Evolutionary conservation across 768 basidiomycete genomes (phyloP), one percentile per base, ranked within the genome.

Genomic region (Mycena polygramma): DNA sequence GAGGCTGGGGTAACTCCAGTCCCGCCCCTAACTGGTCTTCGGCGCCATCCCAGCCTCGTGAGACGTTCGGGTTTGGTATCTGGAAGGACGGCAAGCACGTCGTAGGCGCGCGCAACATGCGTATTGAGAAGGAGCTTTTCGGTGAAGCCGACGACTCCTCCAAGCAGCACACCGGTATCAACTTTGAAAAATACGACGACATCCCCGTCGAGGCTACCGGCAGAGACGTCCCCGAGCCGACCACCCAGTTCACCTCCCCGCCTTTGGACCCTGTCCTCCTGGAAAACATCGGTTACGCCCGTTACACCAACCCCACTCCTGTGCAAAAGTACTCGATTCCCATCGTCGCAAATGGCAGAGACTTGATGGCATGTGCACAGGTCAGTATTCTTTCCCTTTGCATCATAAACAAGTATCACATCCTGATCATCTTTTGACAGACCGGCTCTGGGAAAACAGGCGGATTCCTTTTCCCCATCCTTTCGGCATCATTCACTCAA

Each of bases 261-360:
- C 97, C 96, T 71, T 85, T 99, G 76, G 96, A 99, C 82, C 89
- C 94, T 53, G 92, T 97, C 80, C 90, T 99, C 46, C 86, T 99
- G 73, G 96, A 98, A 82, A 99, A 99, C 83, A 99, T 99, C 74
- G 85, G 87, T 39, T 93, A 87, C 81, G 95, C 98, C 80, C 94
- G 90, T 85, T 99, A 99, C 87, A 90, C 91, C 68, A 96, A 91
- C 49, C 98, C 98, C 13, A 99, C 98, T 59, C 98, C 98, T 26
- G 98, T 99, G 75, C 98, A 99, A 91, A 99, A 99, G 88, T 97
- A 99, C 82, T 99, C 98, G 75, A 93, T 99, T 78, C 98, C 98
- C 80, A 99, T 99, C 79, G 97, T 99, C 75, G 93, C 96, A 68
- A 90, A 84, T 74, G 91, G 92, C 76, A 88, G 94, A 81, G 94